Conservation (phyloP, 2,329 filamentous ascomycete genomes). For the Aspergillus caelatus region DNA sequence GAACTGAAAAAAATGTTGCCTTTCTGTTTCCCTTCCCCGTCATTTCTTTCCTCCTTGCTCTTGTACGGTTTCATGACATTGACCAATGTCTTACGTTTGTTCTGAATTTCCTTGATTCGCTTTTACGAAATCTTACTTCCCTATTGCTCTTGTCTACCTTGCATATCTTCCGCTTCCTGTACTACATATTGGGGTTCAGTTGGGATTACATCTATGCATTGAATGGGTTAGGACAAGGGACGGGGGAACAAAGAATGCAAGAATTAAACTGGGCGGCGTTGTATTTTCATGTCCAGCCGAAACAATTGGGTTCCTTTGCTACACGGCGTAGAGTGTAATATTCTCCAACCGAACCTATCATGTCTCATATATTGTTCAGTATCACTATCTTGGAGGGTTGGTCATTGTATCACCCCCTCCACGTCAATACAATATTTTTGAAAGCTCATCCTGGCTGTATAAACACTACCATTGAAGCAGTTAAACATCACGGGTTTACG, state of each 20-base stretch:
- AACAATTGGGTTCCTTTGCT: neutral
- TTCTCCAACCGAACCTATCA: neutral
- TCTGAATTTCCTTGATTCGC: slow-evolving; percentile 24
- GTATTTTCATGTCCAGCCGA: slow-evolving; percentile 5
- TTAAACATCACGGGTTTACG: neutral
- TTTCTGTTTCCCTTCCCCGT: slow-evolving; percentile 22
- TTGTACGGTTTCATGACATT: slow-evolving; percentile 23
- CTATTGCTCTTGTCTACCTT: slow-evolving; percentile 25
- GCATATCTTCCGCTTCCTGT: slow-evolving; percentile 27
- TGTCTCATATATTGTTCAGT: neutral
- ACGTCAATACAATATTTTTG: neutral
- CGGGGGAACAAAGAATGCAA: slow-evolving; percentile 22
- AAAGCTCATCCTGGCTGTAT: neutral
- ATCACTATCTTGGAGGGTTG: neutral
- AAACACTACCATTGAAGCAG: neutral
- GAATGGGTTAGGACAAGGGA: slow-evolving; percentile 25
- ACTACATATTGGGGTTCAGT: slow-evolving; percentile 29
- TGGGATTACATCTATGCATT: slow-evolving; percentile 26
- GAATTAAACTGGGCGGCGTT: slow-evolving; percentile 25
- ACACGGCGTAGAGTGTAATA: neutral
- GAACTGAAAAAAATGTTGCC: slow-evolving; percentile 37
- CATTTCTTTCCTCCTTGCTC: slow-evolving; percentile 22
- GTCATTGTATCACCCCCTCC: neutral
- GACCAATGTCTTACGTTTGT: slow-evolving; percentile 25
- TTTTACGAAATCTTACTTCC: slow-evolving; percentile 22